These are phyloP conservation scores for Aspergillus novofumigatus DNA, from an alignment of 2,329 filamentous ascomycete species.

Conservation along the genomic window DNA sequence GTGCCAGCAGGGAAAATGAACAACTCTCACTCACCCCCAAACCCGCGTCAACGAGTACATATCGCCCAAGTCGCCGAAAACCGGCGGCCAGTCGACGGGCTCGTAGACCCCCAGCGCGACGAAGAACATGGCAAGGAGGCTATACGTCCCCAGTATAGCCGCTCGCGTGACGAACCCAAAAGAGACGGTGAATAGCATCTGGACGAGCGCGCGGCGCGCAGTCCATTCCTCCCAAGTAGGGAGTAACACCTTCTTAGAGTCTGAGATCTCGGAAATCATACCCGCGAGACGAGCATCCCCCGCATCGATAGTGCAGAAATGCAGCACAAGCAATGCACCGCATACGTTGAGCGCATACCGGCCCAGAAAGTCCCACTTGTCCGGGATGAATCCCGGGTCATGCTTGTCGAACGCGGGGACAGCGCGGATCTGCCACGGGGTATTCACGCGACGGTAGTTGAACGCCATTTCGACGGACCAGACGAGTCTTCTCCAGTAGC, in stretches of 20 bases:
- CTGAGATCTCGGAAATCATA: background rate
- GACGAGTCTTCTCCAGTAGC: background rate
- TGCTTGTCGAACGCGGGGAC: constrained; percentile 6
- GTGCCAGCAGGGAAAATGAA: background rate
- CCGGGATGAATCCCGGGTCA: background rate
- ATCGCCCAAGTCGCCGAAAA: constrained; percentile 7
- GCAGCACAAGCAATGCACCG: constrained; percentile 3
- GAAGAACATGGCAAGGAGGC: background rate
- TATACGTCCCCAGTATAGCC: constrained; percentile 12
- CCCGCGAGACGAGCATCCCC: background rate
- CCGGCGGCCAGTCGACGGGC: constrained; percentile 16
- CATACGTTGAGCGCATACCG: constrained; percentile 1
- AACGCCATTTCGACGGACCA: constrained; percentile 13
- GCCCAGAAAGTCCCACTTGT: constrained; percentile 6
- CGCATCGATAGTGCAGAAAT: constrained; percentile 12
- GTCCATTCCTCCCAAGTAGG: background rate
- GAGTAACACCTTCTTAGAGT: constrained; percentile 3
- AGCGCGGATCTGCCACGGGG: constrained; percentile 17
- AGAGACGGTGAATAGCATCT: constrained; percentile 9
- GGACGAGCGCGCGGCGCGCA: background rate
- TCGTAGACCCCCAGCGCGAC: constrained; percentile 7
- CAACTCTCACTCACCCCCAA: constrained; percentile 13
- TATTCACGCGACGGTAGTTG: constrained; percentile 20
- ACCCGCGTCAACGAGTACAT: constrained; percentile 12
- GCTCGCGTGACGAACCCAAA: constrained; percentile 14